These are phyloP conservation scores for Pyricularia pennisetigena DNA, from an alignment of 2,329 filamentous ascomycete species.

Conservation along the genomic window DNA sequence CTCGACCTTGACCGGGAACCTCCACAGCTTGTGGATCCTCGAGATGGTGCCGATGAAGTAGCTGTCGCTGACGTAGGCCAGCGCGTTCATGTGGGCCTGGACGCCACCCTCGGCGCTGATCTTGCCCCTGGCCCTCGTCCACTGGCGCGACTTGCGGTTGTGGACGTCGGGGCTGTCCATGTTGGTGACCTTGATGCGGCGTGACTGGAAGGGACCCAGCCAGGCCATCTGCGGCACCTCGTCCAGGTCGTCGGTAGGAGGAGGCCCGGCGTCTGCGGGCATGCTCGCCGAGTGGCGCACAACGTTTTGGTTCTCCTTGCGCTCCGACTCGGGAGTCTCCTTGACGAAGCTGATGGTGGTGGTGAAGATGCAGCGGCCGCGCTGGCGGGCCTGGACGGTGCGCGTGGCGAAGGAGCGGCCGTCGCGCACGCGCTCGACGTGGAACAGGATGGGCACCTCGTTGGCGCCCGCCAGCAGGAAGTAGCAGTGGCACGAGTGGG, in stretches of 20 bases:
- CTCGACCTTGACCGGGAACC: slow-evolving; percentile 49
- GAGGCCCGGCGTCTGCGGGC: slow-evolving; percentile 28
- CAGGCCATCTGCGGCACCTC: not conserved
- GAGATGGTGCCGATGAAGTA: slow-evolving; percentile 89
- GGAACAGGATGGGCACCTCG: slow-evolving; percentile 81
- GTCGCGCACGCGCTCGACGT: slow-evolving; percentile 88
- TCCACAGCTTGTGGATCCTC: slow-evolving; percentile 71
- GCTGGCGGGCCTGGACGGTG: slow-evolving; percentile 90
- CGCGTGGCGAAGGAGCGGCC: slow-evolving; percentile 83
- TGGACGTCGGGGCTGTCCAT: slow-evolving; percentile 40
- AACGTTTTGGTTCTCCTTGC: slow-evolving; percentile 16
- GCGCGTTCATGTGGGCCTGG: slow-evolving; percentile 72
- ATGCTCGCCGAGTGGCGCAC: slow-evolving; percentile 58
- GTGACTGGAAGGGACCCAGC: slow-evolving; percentile 35
- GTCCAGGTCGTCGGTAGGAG: slow-evolving; percentile 14
- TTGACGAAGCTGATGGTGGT: slow-evolving; percentile 84
- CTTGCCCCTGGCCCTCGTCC: slow-evolving; percentile 64
- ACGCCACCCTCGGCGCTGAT: slow-evolving; percentile 67
- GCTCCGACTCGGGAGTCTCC: not conserved
- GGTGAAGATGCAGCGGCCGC: slow-evolving; percentile 85
- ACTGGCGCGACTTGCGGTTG: slow-evolving; percentile 59
- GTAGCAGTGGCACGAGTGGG: slow-evolving; percentile 98
- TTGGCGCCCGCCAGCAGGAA: slow-evolving; percentile 87
- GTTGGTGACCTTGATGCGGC: slow-evolving; percentile 29
- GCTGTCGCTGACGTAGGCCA: slow-evolving; percentile 88